Base-by-base conservation (phyloP, 2,329 filamentous ascomycete species). In the Plectosphaerella cucumerina region DNA sequence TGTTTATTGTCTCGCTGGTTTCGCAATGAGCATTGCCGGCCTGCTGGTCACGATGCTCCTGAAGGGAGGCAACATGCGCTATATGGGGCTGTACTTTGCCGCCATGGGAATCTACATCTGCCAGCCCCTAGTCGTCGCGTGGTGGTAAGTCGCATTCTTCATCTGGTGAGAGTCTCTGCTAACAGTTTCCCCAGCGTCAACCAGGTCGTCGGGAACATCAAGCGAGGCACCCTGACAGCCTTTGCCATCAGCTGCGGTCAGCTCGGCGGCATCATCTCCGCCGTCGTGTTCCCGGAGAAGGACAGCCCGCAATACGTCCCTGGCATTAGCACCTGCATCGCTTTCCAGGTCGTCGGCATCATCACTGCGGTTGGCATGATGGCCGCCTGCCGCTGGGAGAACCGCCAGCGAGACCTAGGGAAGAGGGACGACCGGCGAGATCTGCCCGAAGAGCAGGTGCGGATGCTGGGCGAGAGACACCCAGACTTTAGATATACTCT, bases 181-280 rank as follows among this genome's bases (percentile, higher is more conserved):
- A 20, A 46, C 9, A 18, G 9, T 33, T 14, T 11, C 11, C 9
- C 18, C 45, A 54, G 54, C 20, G 51, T 58, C 37, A 73, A 78
- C 63, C 76, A 78, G 54, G 61, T 76, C 4, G 69, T 73, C 14
- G 72, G 70, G 8, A 73, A 68, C 48, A 73, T 72, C 41, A 78
- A 77, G 58, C 68, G 70, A 48, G 71, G 74, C 18, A 70, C 70
- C 5, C 68, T 70, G 1, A 73, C 73, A 34, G 74, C 72, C 0
- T 70, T 76, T 56, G 72, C 74, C 49, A 73, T 75, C 20, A 68
- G 65, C 5, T 67, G 74, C 39, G 74, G 74, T 0, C 76, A 77
- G 61, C 18, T 69, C 31, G 67, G 62, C n/a, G 66, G 66, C 22
- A 62, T 63, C 50, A 58, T 62, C 51, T 61, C 59, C 5, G 58